A percentile compares a stretch with the other conserved stretches of the same genome.
These are phyloP conservation scores for Inga laurina DNA, from an alignment of 306 rosid species.

Conservation along the genomic window DNA sequence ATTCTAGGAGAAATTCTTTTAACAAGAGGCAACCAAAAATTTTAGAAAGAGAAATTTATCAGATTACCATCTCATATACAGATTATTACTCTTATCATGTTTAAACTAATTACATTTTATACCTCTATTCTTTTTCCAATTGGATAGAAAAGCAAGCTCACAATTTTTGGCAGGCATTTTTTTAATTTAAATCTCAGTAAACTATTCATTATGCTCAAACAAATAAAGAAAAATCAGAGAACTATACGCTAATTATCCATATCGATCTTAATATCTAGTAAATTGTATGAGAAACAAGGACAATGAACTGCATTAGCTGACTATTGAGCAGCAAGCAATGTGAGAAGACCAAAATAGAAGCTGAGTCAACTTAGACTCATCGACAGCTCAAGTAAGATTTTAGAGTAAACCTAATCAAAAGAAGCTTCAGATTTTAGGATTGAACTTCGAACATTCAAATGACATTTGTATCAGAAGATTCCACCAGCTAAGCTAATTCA, in stretches of 20 bases:
- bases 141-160: not conserved
- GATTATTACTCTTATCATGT: not conserved
- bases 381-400: not conserved
- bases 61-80: slow-evolving; percentile 11
- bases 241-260: not conserved
- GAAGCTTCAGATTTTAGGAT: slow-evolving; percentile 36
- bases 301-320: slow-evolving; percentile 11
- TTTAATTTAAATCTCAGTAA: slow-evolving; percentile 14
- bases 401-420: slow-evolving; percentile 34
- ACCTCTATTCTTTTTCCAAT: not conserved
- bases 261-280: not conserved
- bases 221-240: not conserved
- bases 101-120: not conserved
- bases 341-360: too few species aligned
- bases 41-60: not conserved
- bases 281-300: not conserved
- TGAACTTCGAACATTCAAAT: slow-evolving; percentile 47
- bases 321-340: not conserved
- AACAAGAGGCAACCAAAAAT: not conserved
- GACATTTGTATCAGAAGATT: slow-evolving; percentile 50
- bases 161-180: slow-evolving; percentile 6
- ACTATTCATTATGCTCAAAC: not conserved
- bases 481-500: slow-evolving; percentile 50
- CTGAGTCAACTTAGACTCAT: too few species aligned
- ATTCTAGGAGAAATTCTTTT: not conserved